Evolutionary conservation across 1,139 yeast genomes (phyloP).

Genomic region (Barnettozyma hawaiiensis): DNA sequence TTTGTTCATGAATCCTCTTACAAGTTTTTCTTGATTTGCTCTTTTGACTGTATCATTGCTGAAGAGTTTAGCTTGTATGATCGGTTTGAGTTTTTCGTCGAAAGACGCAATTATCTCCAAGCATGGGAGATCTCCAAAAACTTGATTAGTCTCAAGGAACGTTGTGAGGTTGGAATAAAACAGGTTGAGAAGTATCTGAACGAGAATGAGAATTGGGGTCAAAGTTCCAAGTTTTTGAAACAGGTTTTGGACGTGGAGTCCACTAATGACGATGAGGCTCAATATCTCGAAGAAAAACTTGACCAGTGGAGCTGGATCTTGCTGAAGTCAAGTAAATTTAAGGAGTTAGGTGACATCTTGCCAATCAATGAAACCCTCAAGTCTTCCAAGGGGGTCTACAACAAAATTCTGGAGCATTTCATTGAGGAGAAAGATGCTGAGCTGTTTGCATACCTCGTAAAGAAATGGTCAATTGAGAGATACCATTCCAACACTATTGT

Average conservation of each 20-base stretch:
- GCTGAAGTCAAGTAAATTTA: conserved; percentile 43
- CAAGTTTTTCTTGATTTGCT: conserved; percentile 65
- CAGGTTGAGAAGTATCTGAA: conserved; percentile 52
- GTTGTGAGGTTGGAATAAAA: conserved; percentile 56
- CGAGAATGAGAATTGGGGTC: conserved; percentile 47
- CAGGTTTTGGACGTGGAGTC: conserved; percentile 33
- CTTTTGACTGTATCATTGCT: conserved; percentile 77
- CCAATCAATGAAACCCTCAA: conserved; percentile 35
- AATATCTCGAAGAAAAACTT: conserved; percentile 50
- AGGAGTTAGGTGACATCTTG: conserved; percentile 36
- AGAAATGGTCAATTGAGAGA: conserved; percentile 50
- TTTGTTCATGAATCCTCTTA: conserved; percentile 35
- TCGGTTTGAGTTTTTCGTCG: conserved; percentile 66
- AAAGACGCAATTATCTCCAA: conserved; percentile 46
- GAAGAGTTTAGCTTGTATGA: conserved; percentile 64
- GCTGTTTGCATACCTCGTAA: conserved; percentile 38
- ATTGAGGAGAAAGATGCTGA: conserved; percentile 33
- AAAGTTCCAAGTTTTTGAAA: conserved; percentile 48
- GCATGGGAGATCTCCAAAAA: conserved; percentile 77
- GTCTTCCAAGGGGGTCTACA: conserved; percentile 36
- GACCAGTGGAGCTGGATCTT: conserved; percentile 56
- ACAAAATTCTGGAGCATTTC: conserved; percentile 46
- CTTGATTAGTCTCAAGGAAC: conserved; percentile 43
- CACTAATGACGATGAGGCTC: conserved; percentile 27
- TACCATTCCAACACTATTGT: conserved; percentile 47